A percentile compares a stretch with the other conserved stretches of the same genome.
Evolutionary conservation across 805 yeast genomes (phyloP).

Genomic region (Candida boidinii): DNA sequence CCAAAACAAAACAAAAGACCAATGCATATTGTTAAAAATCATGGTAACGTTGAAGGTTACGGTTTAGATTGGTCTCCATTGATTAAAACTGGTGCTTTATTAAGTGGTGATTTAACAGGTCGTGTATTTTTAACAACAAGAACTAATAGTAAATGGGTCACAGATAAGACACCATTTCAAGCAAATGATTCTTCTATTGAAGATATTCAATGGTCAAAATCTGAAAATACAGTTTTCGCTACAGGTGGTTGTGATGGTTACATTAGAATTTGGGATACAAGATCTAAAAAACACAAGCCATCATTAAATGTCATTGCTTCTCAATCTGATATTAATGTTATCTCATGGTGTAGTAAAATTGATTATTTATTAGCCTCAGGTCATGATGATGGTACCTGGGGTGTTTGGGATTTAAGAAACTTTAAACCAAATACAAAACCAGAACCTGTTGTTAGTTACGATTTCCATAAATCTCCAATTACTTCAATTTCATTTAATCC

Average conservation of each 20-base stretch:
- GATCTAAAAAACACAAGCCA: constrained; percentile 87
- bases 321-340: constrained; percentile 80
- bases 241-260: constrained; percentile 88
- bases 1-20: constrained; percentile 77
- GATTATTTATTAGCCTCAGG: constrained; percentile 88
- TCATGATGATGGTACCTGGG: constrained; percentile 96
- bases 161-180: constrained; percentile 75
- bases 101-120: constrained; percentile 88
- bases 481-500: constrained; percentile 95
- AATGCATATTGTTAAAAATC: constrained; percentile 68
- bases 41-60: constrained; percentile 95
- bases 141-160: constrained; percentile 71
- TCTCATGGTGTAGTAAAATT: constrained; percentile 89
- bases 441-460: constrained; percentile 87
- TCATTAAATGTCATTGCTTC: constrained; percentile 81
- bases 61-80: constrained; percentile 96
- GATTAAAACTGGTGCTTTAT: constrained; percentile 65
- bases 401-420: constrained; percentile 94
- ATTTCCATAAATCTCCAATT: constrained; percentile 89
- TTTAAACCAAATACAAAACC: constrained; percentile 54
- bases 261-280: constrained; percentile 92
- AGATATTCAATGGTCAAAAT: constrained; percentile 93
- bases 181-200: constrained; percentile 75
- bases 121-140: constrained; percentile 71
- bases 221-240: constrained; percentile 92